phyloP scores from a whole-genome alignment of 1,139 yeast genomes.

The Diutina mesorugosa region DNA sequence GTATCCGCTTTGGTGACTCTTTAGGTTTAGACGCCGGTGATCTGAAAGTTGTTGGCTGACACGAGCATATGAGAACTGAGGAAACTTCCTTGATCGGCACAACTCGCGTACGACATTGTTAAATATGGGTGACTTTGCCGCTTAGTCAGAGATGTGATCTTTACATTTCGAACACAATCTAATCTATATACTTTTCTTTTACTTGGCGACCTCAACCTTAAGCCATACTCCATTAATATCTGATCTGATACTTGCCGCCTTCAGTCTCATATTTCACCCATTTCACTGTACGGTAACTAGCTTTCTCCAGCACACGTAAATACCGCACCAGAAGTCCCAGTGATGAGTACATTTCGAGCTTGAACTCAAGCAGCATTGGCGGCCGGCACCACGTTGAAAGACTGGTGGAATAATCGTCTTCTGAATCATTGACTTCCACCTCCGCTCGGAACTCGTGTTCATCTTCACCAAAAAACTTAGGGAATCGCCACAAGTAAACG shows the following conservation, averaged over 20 bases:
- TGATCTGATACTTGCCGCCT: conserved; percentile 70
- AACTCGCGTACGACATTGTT: background rate
- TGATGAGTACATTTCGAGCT: conserved; percentile 63
- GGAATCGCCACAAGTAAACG: conserved; percentile 56
- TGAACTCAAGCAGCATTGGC: conserved; percentile 63
- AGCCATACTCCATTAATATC: conserved; percentile 26
- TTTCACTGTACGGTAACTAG: conserved; percentile 62
- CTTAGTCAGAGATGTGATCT: background rate
- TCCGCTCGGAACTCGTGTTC: conserved; percentile 45
- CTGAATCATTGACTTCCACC: conserved; percentile 23
- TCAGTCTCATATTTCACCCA: conserved; percentile 75
- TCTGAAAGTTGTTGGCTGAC: too few species aligned
- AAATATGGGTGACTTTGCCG: background rate
- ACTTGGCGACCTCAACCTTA: conserved; percentile 3
- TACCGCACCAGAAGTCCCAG: conserved; percentile 69
- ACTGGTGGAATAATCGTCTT: conserved; percentile 6
- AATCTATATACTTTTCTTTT: background rate
- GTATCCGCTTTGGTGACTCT: too few species aligned
- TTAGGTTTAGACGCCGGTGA: too few species aligned
- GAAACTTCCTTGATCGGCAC: too few species aligned
- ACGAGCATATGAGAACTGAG: too few species aligned
- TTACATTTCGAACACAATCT: background rate
- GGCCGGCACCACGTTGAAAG: conserved; percentile 48
- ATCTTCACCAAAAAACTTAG: conserved; percentile 54
- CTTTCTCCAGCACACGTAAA: conserved; percentile 54